These are phyloP conservation scores for Thelephora ganbajun DNA, from an alignment of 768 basidiomycete genomes.

Conservation along the genomic window DNA sequence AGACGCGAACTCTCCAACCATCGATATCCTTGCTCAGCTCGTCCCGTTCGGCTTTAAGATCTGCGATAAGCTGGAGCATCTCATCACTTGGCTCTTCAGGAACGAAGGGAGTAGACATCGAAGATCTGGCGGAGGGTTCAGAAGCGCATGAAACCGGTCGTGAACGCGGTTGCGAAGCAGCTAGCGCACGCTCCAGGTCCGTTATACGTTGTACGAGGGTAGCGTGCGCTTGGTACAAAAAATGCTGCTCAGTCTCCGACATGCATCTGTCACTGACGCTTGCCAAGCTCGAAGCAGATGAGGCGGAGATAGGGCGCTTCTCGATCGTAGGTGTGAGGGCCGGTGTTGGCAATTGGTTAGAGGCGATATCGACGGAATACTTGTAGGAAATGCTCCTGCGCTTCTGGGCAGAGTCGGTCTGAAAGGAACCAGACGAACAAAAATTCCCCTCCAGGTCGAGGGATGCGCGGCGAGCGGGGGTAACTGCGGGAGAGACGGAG, in stretches of 20 bases:
- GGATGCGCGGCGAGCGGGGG: conserved; percentile 21
- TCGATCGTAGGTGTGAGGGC: conserved; percentile 12
- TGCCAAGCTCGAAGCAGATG: conserved; percentile 11
- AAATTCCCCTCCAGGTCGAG: conserved; percentile 15
- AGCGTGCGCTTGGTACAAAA: conserved; percentile 75
- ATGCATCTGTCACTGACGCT: conserved; percentile 31
- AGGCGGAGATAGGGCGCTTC: conserved; percentile 2
- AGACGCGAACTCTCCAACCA: conserved; percentile 70
- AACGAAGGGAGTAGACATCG: conserved; percentile 16
- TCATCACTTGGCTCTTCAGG: conserved; percentile 53
- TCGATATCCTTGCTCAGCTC: conserved; percentile 80
- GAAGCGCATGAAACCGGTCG: conserved; percentile 34
- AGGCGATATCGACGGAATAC: conserved; percentile 28
- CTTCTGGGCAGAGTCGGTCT: conserved; percentile 21
- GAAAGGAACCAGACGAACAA: conserved; percentile 15
- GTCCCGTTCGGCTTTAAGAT: conserved; percentile 81
- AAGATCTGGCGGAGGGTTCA: conserved; percentile 27
- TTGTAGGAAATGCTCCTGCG: conserved; percentile 73
- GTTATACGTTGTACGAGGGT: conserved; percentile 71
- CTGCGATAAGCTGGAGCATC: conserved; percentile 60
- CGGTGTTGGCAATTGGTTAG: conserved; percentile 21
- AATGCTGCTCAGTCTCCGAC: conserved; percentile 67
- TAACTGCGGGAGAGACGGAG: conserved; percentile 14
- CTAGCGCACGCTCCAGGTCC: conserved; percentile 62
- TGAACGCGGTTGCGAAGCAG: conserved; percentile 23